Evolutionary conservation across 2,329 filamentous ascomycete genomes (phyloP).

Genomic region (Botrytis tulipae): DNA sequence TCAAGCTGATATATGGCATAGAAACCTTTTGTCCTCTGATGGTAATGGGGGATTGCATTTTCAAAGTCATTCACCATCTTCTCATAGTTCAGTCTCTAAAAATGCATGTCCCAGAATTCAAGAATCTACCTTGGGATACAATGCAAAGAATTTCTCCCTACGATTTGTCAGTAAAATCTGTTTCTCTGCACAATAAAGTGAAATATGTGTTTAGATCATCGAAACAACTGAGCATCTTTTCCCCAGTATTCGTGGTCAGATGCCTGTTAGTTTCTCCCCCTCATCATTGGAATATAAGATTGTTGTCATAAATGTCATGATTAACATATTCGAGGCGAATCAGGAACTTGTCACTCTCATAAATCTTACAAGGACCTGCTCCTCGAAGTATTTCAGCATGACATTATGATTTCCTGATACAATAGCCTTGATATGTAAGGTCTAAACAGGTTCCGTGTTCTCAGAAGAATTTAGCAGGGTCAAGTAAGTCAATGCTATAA

Average conservation of each 20-base stretch:
- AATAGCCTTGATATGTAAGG: not conserved
- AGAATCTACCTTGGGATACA: not conserved
- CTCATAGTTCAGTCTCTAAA: not conserved
- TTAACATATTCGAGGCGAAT: not conserved
- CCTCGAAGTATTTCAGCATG: not conserved
- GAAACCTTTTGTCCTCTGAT: not conserved
- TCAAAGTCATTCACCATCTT: not conserved
- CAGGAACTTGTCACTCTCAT: not conserved
- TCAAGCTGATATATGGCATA: not conserved
- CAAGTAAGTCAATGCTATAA: not conserved
- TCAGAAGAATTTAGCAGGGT: not conserved
- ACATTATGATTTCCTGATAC: not conserved
- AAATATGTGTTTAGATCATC: not conserved
- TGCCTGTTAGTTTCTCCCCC: rapidly evolving
- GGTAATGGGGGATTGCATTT: not conserved
- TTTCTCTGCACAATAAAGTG: not conserved
- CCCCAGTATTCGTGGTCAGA: not conserved
- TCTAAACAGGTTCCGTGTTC: rapidly evolving
- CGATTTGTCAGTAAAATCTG: not conserved
- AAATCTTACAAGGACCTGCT: not conserved
- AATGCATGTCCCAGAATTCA: not conserved
- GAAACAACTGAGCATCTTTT: not conserved
- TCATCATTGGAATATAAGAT: not conserved
- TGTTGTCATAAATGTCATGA: not conserved
- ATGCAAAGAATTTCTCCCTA: not conserved